phyloP scores from a whole-genome alignment of 257 asterid species.

The Agastache rugosa region DNA sequence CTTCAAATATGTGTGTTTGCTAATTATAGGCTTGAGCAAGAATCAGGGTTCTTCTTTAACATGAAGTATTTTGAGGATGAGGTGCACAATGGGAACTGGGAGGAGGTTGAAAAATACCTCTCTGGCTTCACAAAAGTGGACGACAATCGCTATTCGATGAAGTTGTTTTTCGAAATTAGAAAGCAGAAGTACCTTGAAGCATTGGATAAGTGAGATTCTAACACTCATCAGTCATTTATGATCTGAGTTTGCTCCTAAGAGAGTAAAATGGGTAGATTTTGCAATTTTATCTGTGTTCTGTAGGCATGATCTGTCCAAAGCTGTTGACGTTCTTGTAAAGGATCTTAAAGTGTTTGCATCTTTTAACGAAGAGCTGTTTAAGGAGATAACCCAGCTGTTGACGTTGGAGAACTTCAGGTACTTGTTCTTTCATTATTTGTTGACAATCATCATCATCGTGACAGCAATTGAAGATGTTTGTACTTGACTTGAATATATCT shows the following conservation, averaged over 20 bases:
- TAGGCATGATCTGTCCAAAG: slow-evolving; percentile 86
- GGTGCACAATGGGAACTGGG: slow-evolving; percentile 95
- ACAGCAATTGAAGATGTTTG: slow-evolving; percentile 2
- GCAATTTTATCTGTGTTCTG: slow-evolving; percentile 22
- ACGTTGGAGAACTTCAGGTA: slow-evolving; percentile 95
- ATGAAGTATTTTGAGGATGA: slow-evolving; percentile 96
- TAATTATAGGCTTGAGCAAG: slow-evolving; percentile 91
- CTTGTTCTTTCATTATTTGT: not conserved
- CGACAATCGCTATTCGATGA: slow-evolving; percentile 96
- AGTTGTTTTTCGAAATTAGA: slow-evolving; percentile 92
- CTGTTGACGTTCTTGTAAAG: slow-evolving; percentile 90
- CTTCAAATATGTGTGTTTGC: slow-evolving; percentile 33
- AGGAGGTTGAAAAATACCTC: slow-evolving; percentile 91
- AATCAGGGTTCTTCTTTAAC: slow-evolving; percentile 95
- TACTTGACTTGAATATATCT: slow-evolving; percentile 22
- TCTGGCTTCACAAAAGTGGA: slow-evolving; percentile 95
- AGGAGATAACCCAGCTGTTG: slow-evolving; percentile 96
- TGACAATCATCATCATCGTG: slow-evolving; percentile 2
- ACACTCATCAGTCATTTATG: not conserved
- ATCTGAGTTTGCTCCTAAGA: slow-evolving; percentile 7
- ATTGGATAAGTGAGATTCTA: slow-evolving; percentile 73
- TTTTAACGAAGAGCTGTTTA: slow-evolving; percentile 90
- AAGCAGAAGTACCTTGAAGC: slow-evolving; percentile 99
- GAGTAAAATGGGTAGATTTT: slow-evolving; percentile 6
- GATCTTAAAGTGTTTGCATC: slow-evolving; percentile 93